A percentile compares a stretch with the other conserved stretches of the same genome.
phyloP scores from a whole-genome alignment of 2,329 filamentous ascomycete species.

The Davidsoniella neocaledoniae region DNA sequence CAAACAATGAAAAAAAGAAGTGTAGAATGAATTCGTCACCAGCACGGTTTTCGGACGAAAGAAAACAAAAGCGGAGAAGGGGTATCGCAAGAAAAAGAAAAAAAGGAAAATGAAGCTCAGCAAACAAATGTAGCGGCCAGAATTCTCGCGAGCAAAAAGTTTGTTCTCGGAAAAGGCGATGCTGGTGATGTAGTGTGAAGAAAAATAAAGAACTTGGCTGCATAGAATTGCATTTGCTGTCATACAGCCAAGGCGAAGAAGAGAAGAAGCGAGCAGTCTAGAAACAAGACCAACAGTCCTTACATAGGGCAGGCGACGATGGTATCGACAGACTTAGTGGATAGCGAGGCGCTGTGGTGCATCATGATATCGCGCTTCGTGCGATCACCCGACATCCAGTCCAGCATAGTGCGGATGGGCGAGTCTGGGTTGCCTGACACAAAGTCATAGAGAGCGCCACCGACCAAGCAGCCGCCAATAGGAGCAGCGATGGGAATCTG shows the following conservation, averaged over 20 bases:
- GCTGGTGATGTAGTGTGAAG: not conserved
- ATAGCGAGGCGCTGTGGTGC: conserved; percentile 4
- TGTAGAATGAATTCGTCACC: no score
- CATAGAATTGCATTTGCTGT: no score
- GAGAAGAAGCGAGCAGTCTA: not conserved
- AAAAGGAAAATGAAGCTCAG: not conserved
- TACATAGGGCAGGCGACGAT: conserved; percentile 7
- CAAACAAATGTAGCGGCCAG: not conserved
- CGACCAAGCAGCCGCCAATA: conserved; percentile 46
- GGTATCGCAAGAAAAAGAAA: not conserved
- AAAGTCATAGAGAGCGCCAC: conserved; percentile 49
- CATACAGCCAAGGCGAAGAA: not conserved
- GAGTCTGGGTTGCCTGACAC: conserved; percentile 55
- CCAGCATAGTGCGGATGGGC: conserved; percentile 43
- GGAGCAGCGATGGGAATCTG: conserved; percentile 52
- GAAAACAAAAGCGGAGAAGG: not conserved
- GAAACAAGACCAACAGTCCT: no score
- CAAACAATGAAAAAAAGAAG: not conserved
- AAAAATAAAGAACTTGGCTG: not conserved
- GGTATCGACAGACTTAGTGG: conserved; percentile 9
- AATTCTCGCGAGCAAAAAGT: no score
- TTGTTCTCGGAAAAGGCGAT: not conserved
- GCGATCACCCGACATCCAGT: conserved; percentile 11
- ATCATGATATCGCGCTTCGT: conserved; percentile 7
- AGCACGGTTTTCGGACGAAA: no score